Evolutionary conservation across 140 eudicot genomes (phyloP).

Genomic region (Cichorium intybus): DNA sequence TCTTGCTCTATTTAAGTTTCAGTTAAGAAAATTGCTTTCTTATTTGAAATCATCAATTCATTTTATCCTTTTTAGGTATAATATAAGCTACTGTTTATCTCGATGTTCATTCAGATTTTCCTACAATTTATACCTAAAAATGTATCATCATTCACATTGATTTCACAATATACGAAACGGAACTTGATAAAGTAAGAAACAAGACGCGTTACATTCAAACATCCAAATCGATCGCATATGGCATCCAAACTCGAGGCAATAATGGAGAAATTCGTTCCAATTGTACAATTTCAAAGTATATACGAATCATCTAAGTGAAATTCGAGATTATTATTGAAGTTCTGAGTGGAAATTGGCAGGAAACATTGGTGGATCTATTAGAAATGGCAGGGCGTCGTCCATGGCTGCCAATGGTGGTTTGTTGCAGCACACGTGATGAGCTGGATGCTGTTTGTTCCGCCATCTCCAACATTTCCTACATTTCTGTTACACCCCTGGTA

Average conservation of each 20-base stretch:
- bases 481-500: constrained; percentile 66
- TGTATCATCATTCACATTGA: neutral
- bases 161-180: neutral
- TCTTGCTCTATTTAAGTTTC: constrained; percentile 5
- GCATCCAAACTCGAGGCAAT: no score
- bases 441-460: constrained; percentile 86
- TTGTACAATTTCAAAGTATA: neutral
- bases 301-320: neutral
- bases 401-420: constrained; percentile 75
- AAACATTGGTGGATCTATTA: constrained; percentile 74
- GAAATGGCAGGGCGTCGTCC: constrained; percentile 82
- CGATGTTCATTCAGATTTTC: neutral
- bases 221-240: neutral
- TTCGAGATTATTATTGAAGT: neutral
- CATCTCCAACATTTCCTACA: constrained; percentile 53
- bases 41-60: neutral
- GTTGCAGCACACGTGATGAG: constrained; percentile 87
- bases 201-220: neutral
- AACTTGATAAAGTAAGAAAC: neutral
- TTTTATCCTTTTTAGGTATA: neutral
- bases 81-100: neutral
- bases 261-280: no score
- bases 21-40: neutral
- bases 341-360: constrained; percentile 39
- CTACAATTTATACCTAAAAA: neutral